Evolutionary conservation across 2,329 filamentous ascomycete species (phyloP).

Genomic region (Diaporthe amygdali): DNA sequence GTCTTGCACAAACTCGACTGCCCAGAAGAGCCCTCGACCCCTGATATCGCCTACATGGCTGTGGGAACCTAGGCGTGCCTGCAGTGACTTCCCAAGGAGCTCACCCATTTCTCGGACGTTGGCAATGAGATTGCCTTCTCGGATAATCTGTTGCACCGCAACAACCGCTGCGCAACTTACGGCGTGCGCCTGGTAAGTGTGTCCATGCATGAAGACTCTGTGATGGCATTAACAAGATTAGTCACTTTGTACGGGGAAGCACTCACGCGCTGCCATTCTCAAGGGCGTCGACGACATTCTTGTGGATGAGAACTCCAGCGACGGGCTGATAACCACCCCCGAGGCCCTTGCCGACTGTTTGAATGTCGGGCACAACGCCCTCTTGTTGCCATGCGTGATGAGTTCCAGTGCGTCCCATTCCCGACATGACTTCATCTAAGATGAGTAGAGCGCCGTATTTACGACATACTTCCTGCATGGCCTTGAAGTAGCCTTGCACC

Average conservation of each 20-base stretch:
- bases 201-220: slow-evolving; percentile 62
- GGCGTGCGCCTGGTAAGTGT: slow-evolving; percentile 56
- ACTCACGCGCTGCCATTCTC: slow-evolving; percentile 43
- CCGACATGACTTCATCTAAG: slow-evolving; percentile 72
- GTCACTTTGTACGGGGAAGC: background rate
- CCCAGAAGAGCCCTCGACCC: slow-evolving; percentile 51
- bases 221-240: background rate
- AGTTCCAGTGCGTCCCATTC: slow-evolving; percentile 65
- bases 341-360: slow-evolving; percentile 67
- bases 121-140: slow-evolving; percentile 38
- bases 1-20: slow-evolving; percentile 46
- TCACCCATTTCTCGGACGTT: slow-evolving; percentile 40
- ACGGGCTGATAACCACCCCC: slow-evolving; percentile 66
- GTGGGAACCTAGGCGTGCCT: slow-evolving; percentile 35
- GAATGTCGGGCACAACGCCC: slow-evolving; percentile 62
- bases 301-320: slow-evolving; percentile 61
- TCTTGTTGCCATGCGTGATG: slow-evolving; percentile 70
- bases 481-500: slow-evolving; percentile 58
- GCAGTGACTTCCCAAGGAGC: slow-evolving; percentile 37
- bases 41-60: slow-evolving; percentile 48
- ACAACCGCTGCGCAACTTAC: slow-evolving; percentile 45
- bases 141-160: slow-evolving; percentile 45
- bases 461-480: slow-evolving; percentile 57
- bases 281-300: slow-evolving; percentile 53
- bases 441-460: slow-evolving; percentile 60